Base-by-base conservation (phyloP, 2,329 filamentous ascomycete species). In the Penicillium sp. region DNA sequence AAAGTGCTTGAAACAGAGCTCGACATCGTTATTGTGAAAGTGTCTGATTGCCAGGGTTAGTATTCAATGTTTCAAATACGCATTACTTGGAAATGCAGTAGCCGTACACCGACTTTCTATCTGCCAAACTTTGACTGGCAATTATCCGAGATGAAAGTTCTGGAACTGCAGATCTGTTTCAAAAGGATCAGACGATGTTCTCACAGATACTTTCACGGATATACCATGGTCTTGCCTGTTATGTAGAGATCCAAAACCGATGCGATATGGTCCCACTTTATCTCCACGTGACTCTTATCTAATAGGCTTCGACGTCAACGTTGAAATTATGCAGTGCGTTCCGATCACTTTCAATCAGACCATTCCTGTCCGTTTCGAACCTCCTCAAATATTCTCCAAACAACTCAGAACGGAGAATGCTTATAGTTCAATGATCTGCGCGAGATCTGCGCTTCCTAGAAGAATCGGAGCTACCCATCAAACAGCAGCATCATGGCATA, bases 271-370 rank as follows among this genome's bases (percentile, higher is more conserved):
- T n/a, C 23, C 6, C 10, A 26, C 18, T 8, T 38, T 60, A 58
- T 60, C 57, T n/a, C 0, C 60, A 62, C 52, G 60, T 62, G 60
- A 61, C 36, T 6, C 36, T 58, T 60, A 60, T 61, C 56, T 3
- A 34, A 28, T 24, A 28, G 44, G 16, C 21, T 42, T 26, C 38
- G 41, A 56, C 41, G 34, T 49, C 42, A 16, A 26, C 49, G 41
- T 18, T 45, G 47, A 31, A 43, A 23, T 15, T 8, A 2, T 29
- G n/a, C n/a, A 41, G 9, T 13, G 15, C 21, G n/a, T 18, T 41
- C 12, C 16, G 18, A 18, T 8, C 6, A 31, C 18, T 46, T 26
- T 24, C 3, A 16, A 21, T 3, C 21, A 36, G n/a, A 42, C 33
- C 36, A 45, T 31, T 38, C 12, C n/a, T 28, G 24, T 42, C 34